Base-by-base conservation (phyloP, 1,284 basidiomycete species). In the Cryptococcus jaspeensis region DNA sequence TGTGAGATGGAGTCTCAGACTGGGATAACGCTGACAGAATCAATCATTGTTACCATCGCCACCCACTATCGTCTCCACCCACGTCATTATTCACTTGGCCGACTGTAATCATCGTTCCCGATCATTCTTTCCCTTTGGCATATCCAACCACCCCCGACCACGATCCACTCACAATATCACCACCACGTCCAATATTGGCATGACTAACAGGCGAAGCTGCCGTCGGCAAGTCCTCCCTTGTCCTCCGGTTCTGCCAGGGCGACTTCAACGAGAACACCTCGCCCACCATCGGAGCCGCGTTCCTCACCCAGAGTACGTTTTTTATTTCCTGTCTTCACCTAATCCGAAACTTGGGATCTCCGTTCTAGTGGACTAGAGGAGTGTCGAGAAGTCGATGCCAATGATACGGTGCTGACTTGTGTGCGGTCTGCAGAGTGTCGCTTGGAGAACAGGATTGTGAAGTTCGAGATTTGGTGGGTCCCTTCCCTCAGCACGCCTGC, bases 221-320 rank as follows among this genome's bases (percentile, higher is more conserved):
- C 56, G 96, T 99, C 54, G 96, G 96, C 63, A 99, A 99, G 82
- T 97, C 94, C n/a, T 98, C 94, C 25, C 87, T 99, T 57, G 96
- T 99, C 40, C 85, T 99, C 60, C 88, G 96, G 77, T 99, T 99
- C 55, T 63, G 64, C 28, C 67, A 70, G 59, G 74, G 68, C 56
- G 63, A 76, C 58, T 77, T 77, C 55, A 75, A 74, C 64, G 76
- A 75, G 61, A 76, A 78, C 66, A 79, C 76, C 39, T 71, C 67
- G 73, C 96, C 96, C 13, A 99, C 96, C 20, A 99, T 99, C 72
- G 96, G 95, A 50, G 91, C 92, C 50, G 93, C 93, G 5, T 96
- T 96, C 71, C 57, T 76, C 36, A 76, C 74, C 11, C 73, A 78
- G 59, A 77, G 76, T 78, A 58, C 46, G 73, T 71, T 4, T 7